Evolutionary conservation across 345 rosid genomes (phyloP), one percentile per base, ranked within the genome.

Genomic region (Heritiera fomes): DNA sequence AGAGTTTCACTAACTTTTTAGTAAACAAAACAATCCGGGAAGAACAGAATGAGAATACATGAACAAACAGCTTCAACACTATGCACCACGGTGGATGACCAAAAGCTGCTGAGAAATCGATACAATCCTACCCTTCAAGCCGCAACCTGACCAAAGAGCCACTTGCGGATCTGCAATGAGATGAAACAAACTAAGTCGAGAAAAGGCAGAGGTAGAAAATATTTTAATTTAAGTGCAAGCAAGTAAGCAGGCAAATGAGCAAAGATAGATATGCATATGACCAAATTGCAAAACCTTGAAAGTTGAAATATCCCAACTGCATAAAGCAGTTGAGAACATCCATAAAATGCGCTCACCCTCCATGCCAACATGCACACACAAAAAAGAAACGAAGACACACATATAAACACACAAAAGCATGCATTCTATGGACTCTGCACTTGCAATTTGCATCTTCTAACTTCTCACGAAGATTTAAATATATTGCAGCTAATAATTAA

Each of bases 101-200:
- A 63, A 63, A 63, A 77, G 68, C 20, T 23, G 59, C 49, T 38
- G 18, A 75, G 59, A 68, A 30, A 80, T 18, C 75, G 43, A 17
- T 68, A 8, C 46, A 41, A 61, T 47, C 77, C 83, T 38, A 72
- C 56, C 63, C 87, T 84, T 90, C 89, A 94, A 66, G 89, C 90
- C 60, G 72, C 86, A 82, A 83, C 85, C 82, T 86, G 88, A 77
- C 90, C 89, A 71, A 89, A 88, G 71, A 95, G 95, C 75, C 84
- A 79, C 90, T 87, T 95, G 80, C 98, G 93, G 84, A 95, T 95
- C 98, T 95, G 93, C 94, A 88, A 65, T 8, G 52, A 72, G 61
- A 77, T 78, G 20, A 72, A 74, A 75, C 30, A 70, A 40, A 50
- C 7, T 2, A 62, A 28, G 45, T 58, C 52, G 23, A 41, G 34